Evolutionary conservation across 495 filamentous ascomycete genomes (phyloP).

Genomic region (Aspergillus funiculosus): DNA sequence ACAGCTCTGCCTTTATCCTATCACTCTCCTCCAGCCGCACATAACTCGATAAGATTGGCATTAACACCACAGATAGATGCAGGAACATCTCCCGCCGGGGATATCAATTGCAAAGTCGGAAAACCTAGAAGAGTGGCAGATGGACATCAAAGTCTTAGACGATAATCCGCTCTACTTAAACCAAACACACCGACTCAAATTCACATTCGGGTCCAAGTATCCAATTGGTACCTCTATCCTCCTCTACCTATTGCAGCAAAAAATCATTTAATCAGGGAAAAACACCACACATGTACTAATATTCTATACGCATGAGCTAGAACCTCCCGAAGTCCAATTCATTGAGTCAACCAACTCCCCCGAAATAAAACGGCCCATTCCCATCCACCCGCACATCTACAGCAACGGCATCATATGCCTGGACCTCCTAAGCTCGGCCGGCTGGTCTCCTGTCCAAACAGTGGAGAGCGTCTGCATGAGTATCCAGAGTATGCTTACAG

Average conservation of each 20-base stretch:
- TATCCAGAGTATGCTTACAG: conserved; percentile 95
- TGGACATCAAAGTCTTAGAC: conserved; percentile 90
- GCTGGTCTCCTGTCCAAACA: conserved; percentile 95
- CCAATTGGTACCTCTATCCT: conserved; percentile 66
- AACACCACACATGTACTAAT: conserved; percentile 3
- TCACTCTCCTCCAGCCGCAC: not conserved
- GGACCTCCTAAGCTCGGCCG: conserved; percentile 78
- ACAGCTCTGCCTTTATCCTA: not conserved
- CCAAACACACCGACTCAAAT: conserved; percentile 79
- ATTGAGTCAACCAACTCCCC: conserved; percentile 45
- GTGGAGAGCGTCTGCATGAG: conserved; percentile 97
- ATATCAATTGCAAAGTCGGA: conserved; percentile 76
- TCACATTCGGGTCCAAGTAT: conserved; percentile 75
- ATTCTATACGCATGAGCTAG: conserved; percentile 32
- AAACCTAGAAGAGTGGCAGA: conserved; percentile 80
- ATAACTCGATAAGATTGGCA: not conserved
- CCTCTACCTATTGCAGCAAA: not conserved
- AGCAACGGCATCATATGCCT: conserved; percentile 98
- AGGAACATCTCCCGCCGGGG: conserved; percentile 54
- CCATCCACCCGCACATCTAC: conserved; percentile 96
- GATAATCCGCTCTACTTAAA: conserved; percentile 81
- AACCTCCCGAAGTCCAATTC: conserved; percentile 92
- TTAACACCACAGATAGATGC: conserved; percentile 24
- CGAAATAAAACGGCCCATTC: conserved; percentile 61
- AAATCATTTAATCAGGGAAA: not conserved